A percentile compares a stretch with the other conserved stretches of the same genome.
These are phyloP conservation scores for Plantago lanceolata DNA, from an alignment of 305 asterid genomes.

Conservation along the genomic window DNA sequence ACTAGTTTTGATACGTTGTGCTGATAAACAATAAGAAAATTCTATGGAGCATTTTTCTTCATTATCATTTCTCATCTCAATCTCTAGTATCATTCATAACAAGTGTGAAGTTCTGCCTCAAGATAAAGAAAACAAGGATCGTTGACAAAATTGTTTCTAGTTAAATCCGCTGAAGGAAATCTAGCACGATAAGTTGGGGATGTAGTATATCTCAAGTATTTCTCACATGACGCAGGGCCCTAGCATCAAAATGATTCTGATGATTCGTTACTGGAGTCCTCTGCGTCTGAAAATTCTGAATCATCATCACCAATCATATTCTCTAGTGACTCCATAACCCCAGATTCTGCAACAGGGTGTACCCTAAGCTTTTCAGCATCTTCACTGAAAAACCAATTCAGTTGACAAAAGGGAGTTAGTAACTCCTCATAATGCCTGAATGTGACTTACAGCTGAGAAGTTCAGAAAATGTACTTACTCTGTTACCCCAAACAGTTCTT, in stretches of 20 bases:
- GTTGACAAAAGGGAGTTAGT: not conserved
- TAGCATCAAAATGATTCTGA: slow-evolving; percentile 33
- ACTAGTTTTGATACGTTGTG: no score
- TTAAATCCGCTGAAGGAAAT: no score
- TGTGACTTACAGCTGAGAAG: slow-evolving; percentile 3
- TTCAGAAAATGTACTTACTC: slow-evolving; percentile 55
- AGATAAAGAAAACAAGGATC: no score
- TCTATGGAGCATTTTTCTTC: no score
- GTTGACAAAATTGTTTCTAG: no score
- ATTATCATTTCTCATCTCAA: no score
- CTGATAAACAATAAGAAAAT: no score
- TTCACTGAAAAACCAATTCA: slow-evolving; percentile 48
- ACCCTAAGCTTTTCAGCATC: slow-evolving; percentile 88
- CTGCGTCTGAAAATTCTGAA: slow-evolving; percentile 35
- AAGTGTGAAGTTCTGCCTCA: no score
- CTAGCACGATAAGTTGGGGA: no score
- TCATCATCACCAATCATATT: slow-evolving; percentile 53
- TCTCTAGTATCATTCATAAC: no score
- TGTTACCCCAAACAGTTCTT: slow-evolving; percentile 82
- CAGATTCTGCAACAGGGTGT: slow-evolving; percentile 70
- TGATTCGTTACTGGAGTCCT: slow-evolving; percentile 32
- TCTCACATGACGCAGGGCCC: no score
- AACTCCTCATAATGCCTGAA: slow-evolving; percentile 12
- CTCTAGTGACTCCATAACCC: slow-evolving; percentile 69
- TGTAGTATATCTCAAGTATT: no score